Percentiles rank a stretch among this genome's conserved stretches.
phyloP scores from a whole-genome alignment of 768 basidiomycete genomes.

The Pleurotus eryngii region DNA sequence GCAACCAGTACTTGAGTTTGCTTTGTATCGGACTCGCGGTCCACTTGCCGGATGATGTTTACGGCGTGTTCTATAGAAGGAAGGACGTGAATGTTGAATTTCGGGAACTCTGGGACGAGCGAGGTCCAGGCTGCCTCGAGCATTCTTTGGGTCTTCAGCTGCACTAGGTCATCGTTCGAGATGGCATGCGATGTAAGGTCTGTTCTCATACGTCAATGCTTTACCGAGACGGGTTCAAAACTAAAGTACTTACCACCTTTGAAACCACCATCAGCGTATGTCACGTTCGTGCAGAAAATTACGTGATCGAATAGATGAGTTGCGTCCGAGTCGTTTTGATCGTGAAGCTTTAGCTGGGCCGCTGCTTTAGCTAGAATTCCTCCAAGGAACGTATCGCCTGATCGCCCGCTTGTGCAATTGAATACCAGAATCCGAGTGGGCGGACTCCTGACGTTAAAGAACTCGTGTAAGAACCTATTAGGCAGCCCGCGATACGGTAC shows the following conservation, averaged over 20 bases:
- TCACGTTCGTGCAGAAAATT: constrained; percentile 95
- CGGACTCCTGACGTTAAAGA: constrained; percentile 16
- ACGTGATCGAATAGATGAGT: constrained; percentile 73
- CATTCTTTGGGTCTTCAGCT: constrained; percentile 72
- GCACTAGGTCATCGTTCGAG: constrained; percentile 54
- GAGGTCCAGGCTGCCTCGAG: constrained; percentile 72
- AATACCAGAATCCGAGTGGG: constrained; percentile 72
- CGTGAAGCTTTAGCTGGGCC: constrained; percentile 40
- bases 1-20: constrained; percentile 71
- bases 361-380: constrained; percentile 52
- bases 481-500: background rate
- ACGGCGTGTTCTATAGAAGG: constrained; percentile 90
- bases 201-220: constrained; percentile 22
- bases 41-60: constrained; percentile 50
- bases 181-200: constrained; percentile 77
- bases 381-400: constrained; percentile 68
- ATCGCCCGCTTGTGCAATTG: constrained; percentile 92
- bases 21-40: constrained; percentile 18
- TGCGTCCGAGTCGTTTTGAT: constrained; percentile 29
- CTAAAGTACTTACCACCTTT: constrained; percentile 68
- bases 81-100: constrained; percentile 67
- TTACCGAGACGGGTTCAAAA: too few species aligned
- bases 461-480: background rate
- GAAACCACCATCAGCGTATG: constrained; percentile 83
- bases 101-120: constrained; percentile 59